Evolutionary conservation across 2,329 filamentous ascomycete genomes (phyloP).

Genomic region (Fusarium liriodendri): DNA sequence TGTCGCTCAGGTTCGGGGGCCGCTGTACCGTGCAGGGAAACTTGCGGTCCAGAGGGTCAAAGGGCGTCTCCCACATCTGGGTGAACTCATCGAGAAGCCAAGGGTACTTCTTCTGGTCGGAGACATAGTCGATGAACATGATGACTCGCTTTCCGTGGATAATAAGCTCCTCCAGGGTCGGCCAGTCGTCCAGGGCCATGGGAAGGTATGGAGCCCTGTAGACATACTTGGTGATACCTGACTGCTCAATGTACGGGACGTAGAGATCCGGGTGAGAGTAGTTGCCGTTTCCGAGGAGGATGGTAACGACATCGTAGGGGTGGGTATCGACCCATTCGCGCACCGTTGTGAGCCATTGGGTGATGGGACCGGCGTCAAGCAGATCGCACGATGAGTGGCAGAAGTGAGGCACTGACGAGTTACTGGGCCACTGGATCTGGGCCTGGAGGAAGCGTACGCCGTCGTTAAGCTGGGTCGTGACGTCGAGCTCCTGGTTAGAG

Average conservation of each 20-base stretch:
- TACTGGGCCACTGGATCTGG: constrained; percentile 69
- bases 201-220: constrained; percentile 79
- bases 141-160: constrained; percentile 76
- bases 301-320: constrained; percentile 88
- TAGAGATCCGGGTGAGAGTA: constrained; percentile 74
- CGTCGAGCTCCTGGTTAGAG: constrained; percentile 77
- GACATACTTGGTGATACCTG: constrained; percentile 78
- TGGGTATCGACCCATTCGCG: constrained; percentile 78
- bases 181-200: constrained; percentile 83
- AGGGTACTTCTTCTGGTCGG: constrained; percentile 81
- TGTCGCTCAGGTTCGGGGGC: constrained; percentile 71
- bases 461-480: constrained; percentile 80
- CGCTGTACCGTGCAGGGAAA: constrained; percentile 87
- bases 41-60: constrained; percentile 70
- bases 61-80: constrained; percentile 92
- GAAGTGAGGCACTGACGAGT: constrained; percentile 71
- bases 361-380: constrained; percentile 82
- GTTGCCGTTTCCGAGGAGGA: constrained; percentile 87
- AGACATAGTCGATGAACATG: constrained; percentile 87
- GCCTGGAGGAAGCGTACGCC: constrained; percentile 74
- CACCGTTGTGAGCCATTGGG: constrained; percentile 77
- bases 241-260: constrained; percentile 73
- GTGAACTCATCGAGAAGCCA: constrained; percentile 91
- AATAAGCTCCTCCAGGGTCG: constrained; percentile 83
- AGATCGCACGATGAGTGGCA: constrained; percentile 89